Base-by-base conservation (phyloP, 352 stramenopile species). In the Phytophthora chlamydospora region DNA sequence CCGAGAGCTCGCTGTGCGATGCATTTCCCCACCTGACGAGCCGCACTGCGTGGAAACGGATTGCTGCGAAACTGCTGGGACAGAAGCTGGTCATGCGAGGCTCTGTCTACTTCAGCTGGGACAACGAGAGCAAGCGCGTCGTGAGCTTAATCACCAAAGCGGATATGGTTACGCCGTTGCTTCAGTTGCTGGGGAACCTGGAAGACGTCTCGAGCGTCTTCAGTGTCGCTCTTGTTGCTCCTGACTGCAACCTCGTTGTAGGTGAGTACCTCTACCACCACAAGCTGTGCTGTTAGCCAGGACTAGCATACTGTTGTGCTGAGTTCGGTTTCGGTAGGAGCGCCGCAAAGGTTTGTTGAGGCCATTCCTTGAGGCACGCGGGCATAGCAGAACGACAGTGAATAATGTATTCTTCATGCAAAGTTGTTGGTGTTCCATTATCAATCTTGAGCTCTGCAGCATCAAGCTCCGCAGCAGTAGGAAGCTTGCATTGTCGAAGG, bases 61-160 rank as follows among this genome's bases (percentile, higher is more conserved):
- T 55, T 27, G 36, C 29, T 49, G 6, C 4, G 11, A 58, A 29
- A 13, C 39, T 49, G 11, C 16, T 49, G 10, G 32, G 10, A 17
- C 50, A 49, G 38, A 16, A 13, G 2, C 10, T 58, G 10, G 38
- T 49, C 39, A 49, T 58, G 50, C 10, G 29, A 2, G 50, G 47
- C 17, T 31, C 46, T 1, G 33, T 54, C 1, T 17, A 8, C 6
- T 48, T 41, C 16, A 40, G 21, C 4, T 56, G 48, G 48, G 50
- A 43, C 29, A 16, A 7, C 17, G 19, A n/a, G 24, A 12, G 17
- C n/a, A 49, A 42, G 3, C 39, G 50, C 7, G 31, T 58, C 1
- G 11, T 43, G 4, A 34, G 50, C 17, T 31, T 48, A 6, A 43
- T 49, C 29, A 58, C 19, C 29, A 34, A 46, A 36, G 33, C 48